Conservation (phyloP, 768 basidiomycete genomes). For the Mycena galericulata region DNA sequence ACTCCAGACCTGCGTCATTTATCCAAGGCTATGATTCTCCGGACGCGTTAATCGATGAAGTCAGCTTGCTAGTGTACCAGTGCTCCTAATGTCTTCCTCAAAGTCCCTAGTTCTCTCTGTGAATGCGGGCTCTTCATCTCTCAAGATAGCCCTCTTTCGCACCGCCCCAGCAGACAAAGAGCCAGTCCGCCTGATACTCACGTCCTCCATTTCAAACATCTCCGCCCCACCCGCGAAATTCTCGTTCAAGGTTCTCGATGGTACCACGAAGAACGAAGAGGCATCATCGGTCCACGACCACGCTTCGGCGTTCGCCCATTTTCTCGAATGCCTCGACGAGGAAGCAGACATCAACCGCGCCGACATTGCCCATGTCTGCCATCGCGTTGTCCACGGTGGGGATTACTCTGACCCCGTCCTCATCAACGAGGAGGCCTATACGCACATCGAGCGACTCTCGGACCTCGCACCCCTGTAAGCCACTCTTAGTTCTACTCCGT, state of each 20-base stretch:
- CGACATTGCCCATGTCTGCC: constrained; percentile 69
- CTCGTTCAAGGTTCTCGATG: constrained; percentile 52
- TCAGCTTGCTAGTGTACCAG: not conserved
- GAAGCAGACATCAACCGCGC: constrained; percentile 56
- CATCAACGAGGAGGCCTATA: constrained; percentile 74
- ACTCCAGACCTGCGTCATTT: not conserved
- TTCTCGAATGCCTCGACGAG: constrained; percentile 60
- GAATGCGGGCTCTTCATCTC: constrained; percentile 88
- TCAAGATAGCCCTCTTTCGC: constrained; percentile 81
- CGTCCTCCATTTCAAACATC: constrained; percentile 68
- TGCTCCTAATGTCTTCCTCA: constrained; percentile 6
- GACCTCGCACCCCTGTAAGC: constrained; percentile 82
- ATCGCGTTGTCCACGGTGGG: constrained; percentile 91
- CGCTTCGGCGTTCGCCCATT: constrained; percentile 70
- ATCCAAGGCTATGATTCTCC: not conserved
- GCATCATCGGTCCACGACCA: constrained; percentile 64
- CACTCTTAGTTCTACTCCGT: not conserved
- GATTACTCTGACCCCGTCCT: constrained; percentile 77
- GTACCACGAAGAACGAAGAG: constrained; percentile 53
- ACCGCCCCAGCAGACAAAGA: constrained; percentile 41
- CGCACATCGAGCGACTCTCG: constrained; percentile 80
- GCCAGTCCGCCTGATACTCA: constrained; percentile 59
- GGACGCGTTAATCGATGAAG: not conserved
- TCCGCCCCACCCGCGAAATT: constrained; percentile 66
- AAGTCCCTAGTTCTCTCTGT: constrained; percentile 68